These are phyloP conservation scores for Camellia granthamiana DNA, from an alignment of 148 eudicot genomes.

Conservation along the genomic window DNA sequence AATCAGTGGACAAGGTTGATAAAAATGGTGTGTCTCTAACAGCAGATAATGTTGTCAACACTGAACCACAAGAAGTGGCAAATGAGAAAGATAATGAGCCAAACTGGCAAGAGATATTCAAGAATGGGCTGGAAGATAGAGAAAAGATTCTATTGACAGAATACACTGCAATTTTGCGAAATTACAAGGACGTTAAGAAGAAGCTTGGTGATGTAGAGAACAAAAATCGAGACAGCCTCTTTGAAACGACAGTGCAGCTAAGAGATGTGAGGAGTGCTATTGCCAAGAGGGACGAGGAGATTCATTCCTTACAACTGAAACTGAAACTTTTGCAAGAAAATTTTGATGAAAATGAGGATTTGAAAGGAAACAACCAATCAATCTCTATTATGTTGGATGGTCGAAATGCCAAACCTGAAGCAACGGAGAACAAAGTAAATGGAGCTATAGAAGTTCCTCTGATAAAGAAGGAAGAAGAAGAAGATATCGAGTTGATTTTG, in stretches of 20 bases:
- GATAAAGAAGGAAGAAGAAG: constrained; percentile 25
- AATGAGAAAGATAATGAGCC: constrained; percentile 40
- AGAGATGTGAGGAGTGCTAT: constrained; percentile 45
- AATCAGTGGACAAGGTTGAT: no score
- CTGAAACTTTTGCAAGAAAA: constrained; percentile 26
- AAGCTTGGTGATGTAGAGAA: constrained; percentile 60
- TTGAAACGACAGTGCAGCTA: constrained; percentile 42
- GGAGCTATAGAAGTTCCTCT: constrained; percentile 10
- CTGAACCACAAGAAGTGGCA: constrained; percentile 12
- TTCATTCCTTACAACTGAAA: constrained; percentile 46
- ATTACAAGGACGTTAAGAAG: constrained; percentile 69
- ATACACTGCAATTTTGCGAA: constrained; percentile 58
- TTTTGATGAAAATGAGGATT: constrained; percentile 2
- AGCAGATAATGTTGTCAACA: neutral
- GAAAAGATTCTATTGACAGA: constrained; percentile 72
- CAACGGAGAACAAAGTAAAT: neutral
- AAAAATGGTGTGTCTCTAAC: no score
- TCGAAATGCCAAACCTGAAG: constrained; percentile 8
- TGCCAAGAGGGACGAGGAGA: constrained; percentile 60
- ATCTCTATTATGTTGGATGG: neutral
- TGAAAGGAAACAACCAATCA: neutral
- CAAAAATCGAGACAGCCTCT: constrained; percentile 39
- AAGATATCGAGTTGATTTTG: constrained; percentile 31
- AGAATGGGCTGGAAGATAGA: constrained; percentile 59
- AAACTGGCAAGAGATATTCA: constrained; percentile 64